These are phyloP conservation scores for Epichloe coenophiala DNA, from an alignment of 2,329 filamentous ascomycete genomes.

Conservation along the genomic window DNA sequence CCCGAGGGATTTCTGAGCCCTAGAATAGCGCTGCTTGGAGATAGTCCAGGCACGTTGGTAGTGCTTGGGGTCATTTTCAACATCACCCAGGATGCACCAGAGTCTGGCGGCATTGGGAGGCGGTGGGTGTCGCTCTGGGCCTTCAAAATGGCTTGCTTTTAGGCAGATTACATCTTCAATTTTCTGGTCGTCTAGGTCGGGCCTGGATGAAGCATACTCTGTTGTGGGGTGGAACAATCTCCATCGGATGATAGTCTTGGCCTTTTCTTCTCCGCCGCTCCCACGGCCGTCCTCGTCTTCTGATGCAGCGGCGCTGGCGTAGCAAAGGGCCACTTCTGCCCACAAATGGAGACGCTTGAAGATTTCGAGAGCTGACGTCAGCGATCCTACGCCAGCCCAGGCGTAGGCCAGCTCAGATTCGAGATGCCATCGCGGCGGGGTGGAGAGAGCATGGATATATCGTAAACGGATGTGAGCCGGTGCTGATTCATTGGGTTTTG, in stretches of 20 bases:
- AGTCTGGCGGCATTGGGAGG: conserved; percentile 75
- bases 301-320: conserved; percentile 46
- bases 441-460: conserved; percentile 73
- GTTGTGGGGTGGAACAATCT: conserved; percentile 60
- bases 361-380: conserved; percentile 85
- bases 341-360: conserved; percentile 88
- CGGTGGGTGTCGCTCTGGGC: conserved; percentile 52
- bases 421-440: conserved; percentile 83
- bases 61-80: conserved; percentile 59
- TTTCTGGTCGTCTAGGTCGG: conserved; percentile 37
- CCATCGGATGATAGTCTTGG: conserved; percentile 59
- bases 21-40: conserved; percentile 65
- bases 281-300: conserved; percentile 44
- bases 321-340: conserved; percentile 88
- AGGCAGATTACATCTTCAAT: conserved; percentile 40
- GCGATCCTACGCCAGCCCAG: conserved; percentile 81
- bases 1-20: conserved; percentile 78
- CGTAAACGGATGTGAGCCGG: conserved; percentile 61
- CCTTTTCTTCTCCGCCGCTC: conserved; percentile 61
- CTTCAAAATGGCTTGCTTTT: conserved; percentile 39
- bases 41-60: conserved; percentile 84
- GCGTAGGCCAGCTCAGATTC: conserved; percentile 84
- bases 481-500: conserved; percentile 65
- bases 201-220: conserved; percentile 12
- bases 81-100: conserved; percentile 86